A percentile compares a stretch with the other conserved stretches of the same genome.
phyloP scores from a whole-genome alignment of 371 early-diverging fungal genomes.

The Mucor indicus region DNA sequence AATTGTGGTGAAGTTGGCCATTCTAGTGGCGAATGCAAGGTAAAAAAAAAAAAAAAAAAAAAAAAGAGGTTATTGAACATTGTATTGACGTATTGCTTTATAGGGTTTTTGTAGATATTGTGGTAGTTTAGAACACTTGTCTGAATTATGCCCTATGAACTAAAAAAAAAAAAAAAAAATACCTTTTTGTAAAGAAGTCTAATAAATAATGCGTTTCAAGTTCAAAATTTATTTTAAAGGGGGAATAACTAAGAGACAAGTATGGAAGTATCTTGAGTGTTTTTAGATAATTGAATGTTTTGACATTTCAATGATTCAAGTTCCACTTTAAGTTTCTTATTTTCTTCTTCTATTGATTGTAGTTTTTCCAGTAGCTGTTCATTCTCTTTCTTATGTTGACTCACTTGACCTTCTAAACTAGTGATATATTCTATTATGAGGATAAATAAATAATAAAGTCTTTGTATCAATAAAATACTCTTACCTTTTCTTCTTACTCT shows the following conservation, averaged over 20 bases:
- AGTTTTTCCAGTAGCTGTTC: constrained; percentile 42
- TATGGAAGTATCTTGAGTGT: constrained; percentile 28
- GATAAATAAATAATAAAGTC: no score
- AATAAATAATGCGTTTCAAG: no score
- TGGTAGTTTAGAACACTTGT: constrained; percentile 32
- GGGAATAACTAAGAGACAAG: constrained; percentile 21
- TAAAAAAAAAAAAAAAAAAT: constrained; percentile 8
- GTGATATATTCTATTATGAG: constrained; percentile 66
- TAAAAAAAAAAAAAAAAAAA: constrained; percentile 8
- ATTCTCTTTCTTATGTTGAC: constrained; percentile 54
- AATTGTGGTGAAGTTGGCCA: constrained; percentile 57
- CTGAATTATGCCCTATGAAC: constrained; percentile 31
- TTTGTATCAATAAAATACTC: neutral
- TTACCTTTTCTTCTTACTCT: constrained; percentile 34
- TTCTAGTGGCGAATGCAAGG: constrained; percentile 47
- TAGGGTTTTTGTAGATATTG: constrained; percentile 42
- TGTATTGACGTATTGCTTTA: neutral
- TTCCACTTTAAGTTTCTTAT: constrained; percentile 48
- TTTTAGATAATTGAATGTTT: constrained; percentile 13
- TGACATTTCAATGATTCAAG: constrained; percentile 33
- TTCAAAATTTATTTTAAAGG: neutral
- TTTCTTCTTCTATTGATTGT: constrained; percentile 47
- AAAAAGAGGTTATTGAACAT: neutral
- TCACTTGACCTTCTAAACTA: constrained; percentile 66
- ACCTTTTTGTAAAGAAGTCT: neutral